Evolutionary conservation across 2,329 filamentous ascomycete species (phyloP), one percentile per base, ranked within the genome.

Genomic region (Lasiodiplodia hormozganensis): DNA sequence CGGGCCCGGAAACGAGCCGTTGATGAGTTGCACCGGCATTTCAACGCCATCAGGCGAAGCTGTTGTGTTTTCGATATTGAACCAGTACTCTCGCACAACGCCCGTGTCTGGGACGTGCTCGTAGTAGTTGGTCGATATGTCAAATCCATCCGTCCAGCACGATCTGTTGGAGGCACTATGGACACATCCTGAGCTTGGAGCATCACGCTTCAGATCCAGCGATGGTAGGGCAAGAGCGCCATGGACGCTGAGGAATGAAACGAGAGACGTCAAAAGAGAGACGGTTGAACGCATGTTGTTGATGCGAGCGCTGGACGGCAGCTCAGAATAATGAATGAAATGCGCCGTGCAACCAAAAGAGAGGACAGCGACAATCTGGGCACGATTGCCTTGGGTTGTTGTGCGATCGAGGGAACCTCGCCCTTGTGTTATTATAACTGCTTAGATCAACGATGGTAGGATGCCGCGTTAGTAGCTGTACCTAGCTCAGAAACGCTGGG

Each of bases 21-120:
- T 36, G 38, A 57, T 57, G 31, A 52, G 49, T 6, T 34, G 57
- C 8, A 47, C 53, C 4, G 25, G 67, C 69, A 77, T 82, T 69
- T 84, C 75, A 68, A 88, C 86, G 21, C 88, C 88, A 73, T 90
- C 88, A 0, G 87, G 86, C 0, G 84, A 82, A 62, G 87, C 83
- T 40, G 77, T 74, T 2, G 81, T 84, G 21, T 85, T 82, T 68
- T 81, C 85, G 68, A 88, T 76, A 4, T 82, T 84, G 69, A 87
- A 86, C 70, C 87, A 83, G 70, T 88, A 88, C 38, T 67, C 80
- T 14, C 87, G 80, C 28, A 85, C 86, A 2, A 88, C 83, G 16
- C 86, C 85, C 0, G 87, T 89, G 36, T 79, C 76, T 0, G 87
- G 86, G 36, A 78, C 77, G 4, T 81, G 76, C 2, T 77, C 76